Evolutionary conservation across 2,329 filamentous ascomycete species (phyloP), one percentile per base, ranked within the genome.

Genomic region (Aspergillus vadensis): DNA sequence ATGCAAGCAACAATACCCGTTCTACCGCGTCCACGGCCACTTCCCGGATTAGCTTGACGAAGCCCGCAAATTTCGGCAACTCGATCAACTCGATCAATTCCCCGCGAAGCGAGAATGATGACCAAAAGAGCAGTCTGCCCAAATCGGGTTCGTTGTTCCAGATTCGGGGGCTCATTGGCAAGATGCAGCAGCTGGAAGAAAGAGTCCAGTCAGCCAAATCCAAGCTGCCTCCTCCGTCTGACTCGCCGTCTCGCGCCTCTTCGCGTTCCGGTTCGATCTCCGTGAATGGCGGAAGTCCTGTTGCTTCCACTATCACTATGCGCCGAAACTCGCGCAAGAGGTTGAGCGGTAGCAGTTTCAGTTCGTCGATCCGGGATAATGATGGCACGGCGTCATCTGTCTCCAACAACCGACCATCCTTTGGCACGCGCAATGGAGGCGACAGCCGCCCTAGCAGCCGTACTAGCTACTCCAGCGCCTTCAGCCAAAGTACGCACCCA

Each of bases 101-200:
- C 10, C 32, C 32, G 32, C 32, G 32, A 14, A 36, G 32, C 12
- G 32, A 57, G 23, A 63, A 86, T n/a, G 61, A 58, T n/a, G 63
- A 86, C 81, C 71, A 67, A 59, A 72, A 69, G 57, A 74, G 70
- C n/a, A 74, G 75, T 27, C 70, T 87, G 57, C 83, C 85, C 48
- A 81, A 85, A 62, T 88, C 86, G 30, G 84, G 85, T 64, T 98
- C 95, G 2, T 86, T 99, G 53, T 90, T 91, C 66, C 95, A 99
- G 74, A 96, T 99, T 71, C 91, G 94, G 65, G 90, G 89, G 30
- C 87, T 99, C 65, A 97, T 96, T 60, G 93, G 92, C 27, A 95
- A 98, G 79, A 97, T 98, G 92, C 92, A 97, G 77, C 91, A 92
- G 67, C 88, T 99, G 63, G 95, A 98, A 76, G 91, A 95, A 64